Base-by-base conservation (phyloP, 352 stramenopile species). In the Blastocystis hominis region DNA sequence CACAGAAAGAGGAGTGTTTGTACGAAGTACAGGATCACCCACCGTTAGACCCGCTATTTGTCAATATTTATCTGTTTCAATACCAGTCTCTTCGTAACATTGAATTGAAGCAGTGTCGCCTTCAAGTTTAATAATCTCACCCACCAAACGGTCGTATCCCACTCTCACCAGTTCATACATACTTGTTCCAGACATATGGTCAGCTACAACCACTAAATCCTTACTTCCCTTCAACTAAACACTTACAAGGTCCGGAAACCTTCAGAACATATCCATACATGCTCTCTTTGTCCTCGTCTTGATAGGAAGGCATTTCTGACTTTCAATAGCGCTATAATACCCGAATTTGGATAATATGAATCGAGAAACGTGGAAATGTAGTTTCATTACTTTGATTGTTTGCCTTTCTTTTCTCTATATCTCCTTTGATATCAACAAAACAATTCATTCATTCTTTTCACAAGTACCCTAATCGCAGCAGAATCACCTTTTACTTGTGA, bases 191-290 rank as follows among this genome's bases (percentile, higher is more conserved):
- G 94, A 94, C 97, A 99, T 99, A 89, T 97, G 96, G 90, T 99
- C 97, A 69, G 96, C 97, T 89, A 99, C 98, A 70, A 99, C 97
- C 79, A 98, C 93, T 96, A 88, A 34, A 78, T 15, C 66, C 88
- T 38, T 61, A 30, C 55, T 17, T 78, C n/a, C n/a, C 61, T 30
- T 53, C 17, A 30, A 86, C 44, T 36, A 7, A 6, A 9, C 24
- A 15, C 4, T 89, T 76, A 96, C 93, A 92, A 75, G 97, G 97
- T 78, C 97, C 97, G 70, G 95, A 98, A 79, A 99, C 97, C 91
- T 98, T 98, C 91, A 97, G 98, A 88, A 99, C 97, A 90, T 98
- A 99, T 88, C 97, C 97, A 93, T 98, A 98, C 92, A 98, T 75
- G 42, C 63, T 75, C 24, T 75, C 63, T n/a, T 75, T 75, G 17